Evolutionary conservation across 192 early-diverging fungal genomes (phyloP), one percentile per base, ranked within the genome.

Genomic region (Geranomyces michiganensis): DNA sequence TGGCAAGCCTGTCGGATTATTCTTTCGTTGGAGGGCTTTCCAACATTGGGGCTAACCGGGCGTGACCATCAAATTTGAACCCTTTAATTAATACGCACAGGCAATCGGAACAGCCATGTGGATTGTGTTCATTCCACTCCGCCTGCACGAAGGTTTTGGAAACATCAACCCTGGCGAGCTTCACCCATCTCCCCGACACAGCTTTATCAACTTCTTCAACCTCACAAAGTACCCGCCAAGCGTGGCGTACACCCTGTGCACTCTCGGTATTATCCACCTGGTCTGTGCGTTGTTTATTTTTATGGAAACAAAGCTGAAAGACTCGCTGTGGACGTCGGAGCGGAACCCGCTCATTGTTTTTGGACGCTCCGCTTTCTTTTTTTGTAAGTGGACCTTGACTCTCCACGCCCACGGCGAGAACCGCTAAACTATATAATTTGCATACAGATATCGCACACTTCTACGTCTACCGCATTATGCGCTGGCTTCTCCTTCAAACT

Each of bases 221-320:
- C 71, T 78, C 44, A 75, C 71, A 19, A 81, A 81, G 66, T 81
- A 81, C 56, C 79, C 79, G 7, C 79, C 79, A 24, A 47, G 51
- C 6, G 59, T 81, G 14, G 72, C 74, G 14, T 81, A 81, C 61
- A 74, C 60, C 14, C 30, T 63, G 3, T 73, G 69, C 30, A 78
- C 65, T 17, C 32, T 81, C 15, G 72, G 69, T 1, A 71, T 65
- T 8, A 71, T 76, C 29, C 79, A 81, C 49, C 22, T 65, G 9
- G n/a, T 73, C 13, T 58, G 75, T 22, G 73, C 58, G 13, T 41
- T 78, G 43, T 72, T 77, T 24, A 67, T 78, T 22, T 30, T 72
- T 55, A 59, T 31, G 27, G 55, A 56, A 22, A 27, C 32, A n/a
- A 67, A 31, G 32, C 24, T 48, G 45, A 48, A 61, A 29, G 27